Evolutionary conservation across 345 rosid species (phyloP).

Genomic region (Cardamine resedifolia): DNA sequence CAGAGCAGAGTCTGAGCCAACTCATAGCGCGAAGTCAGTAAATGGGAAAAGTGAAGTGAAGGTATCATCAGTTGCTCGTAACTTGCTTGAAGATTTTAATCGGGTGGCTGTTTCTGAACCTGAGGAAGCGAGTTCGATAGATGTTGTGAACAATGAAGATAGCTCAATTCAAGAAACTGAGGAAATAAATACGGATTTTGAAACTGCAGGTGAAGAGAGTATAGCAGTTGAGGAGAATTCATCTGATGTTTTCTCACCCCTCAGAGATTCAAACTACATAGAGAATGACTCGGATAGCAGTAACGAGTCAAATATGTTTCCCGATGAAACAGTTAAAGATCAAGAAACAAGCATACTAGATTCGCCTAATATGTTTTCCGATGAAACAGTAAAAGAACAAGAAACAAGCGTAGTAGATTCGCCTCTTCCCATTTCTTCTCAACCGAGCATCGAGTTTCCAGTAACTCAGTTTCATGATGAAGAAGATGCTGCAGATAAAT

Average conservation of each 20-base stretch:
- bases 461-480: slow-evolving; percentile 29
- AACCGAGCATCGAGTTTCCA: slow-evolving; percentile 39
- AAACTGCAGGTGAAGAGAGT: slow-evolving; percentile 49
- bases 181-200: slow-evolving; percentile 37
- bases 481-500: slow-evolving; percentile 39
- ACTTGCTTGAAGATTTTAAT: slow-evolving; percentile 74
- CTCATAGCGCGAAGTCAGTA: slow-evolving; percentile 40
- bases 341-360: slow-evolving; percentile 38
- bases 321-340: slow-evolving; percentile 49
- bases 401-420: slow-evolving; percentile 41
- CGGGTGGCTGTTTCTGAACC: slow-evolving; percentile 51
- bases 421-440: slow-evolving; percentile 57
- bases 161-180: slow-evolving; percentile 18
- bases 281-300: slow-evolving; percentile 70
- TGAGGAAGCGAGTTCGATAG: slow-evolving; percentile 24
- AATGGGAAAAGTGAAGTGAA: slow-evolving; percentile 33
- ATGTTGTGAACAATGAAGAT: slow-evolving; percentile 22
- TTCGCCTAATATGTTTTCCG: slow-evolving; percentile 39
- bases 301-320: slow-evolving; percentile 51
- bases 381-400: slow-evolving; percentile 47
- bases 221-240: slow-evolving; percentile 58
- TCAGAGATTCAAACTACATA: slow-evolving; percentile 46
- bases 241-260: slow-evolving; percentile 49
- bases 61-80: slow-evolving; percentile 55
- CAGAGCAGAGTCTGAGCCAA: slow-evolving; percentile 78